Conservation (phyloP, 306 rosid species). For the Pyrus pyrifolia region DNA sequence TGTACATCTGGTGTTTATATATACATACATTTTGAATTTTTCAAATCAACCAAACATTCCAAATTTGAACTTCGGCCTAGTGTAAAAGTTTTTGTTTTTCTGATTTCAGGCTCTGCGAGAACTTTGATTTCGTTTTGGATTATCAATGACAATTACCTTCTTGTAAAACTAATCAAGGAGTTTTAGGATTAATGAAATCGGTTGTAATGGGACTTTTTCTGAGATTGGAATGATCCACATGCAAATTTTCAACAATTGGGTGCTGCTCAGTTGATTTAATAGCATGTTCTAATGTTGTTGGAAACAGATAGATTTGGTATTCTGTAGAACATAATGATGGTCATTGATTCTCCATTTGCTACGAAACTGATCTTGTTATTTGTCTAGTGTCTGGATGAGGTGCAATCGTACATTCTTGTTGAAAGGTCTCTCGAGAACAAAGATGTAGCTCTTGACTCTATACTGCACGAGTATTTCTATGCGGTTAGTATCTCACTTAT, state of each 20-base stretch:
- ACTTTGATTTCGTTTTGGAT: neutral
- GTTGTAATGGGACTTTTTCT: neutral
- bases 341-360: neutral
- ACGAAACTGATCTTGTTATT: slow-evolving; percentile 6
- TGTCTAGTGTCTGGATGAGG: slow-evolving; percentile 69
- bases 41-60: neutral
- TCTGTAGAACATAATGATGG: neutral
- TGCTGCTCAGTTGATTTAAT: neutral
- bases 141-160: neutral
- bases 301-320: neutral
- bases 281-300: neutral
- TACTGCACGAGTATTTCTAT: slow-evolving; percentile 48
- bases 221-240: neutral
- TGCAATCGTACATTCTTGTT: slow-evolving; percentile 77
- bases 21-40: neutral
- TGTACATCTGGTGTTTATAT: neutral
- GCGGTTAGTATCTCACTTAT: slow-evolving; percentile 45
- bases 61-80: no score
- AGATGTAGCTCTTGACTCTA: slow-evolving; percentile 39
- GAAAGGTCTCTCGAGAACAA: slow-evolving; percentile 46
- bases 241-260: neutral
- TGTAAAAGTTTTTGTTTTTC: neutral
- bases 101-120: neutral
- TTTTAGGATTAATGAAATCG: neutral
- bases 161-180: neutral